Evolutionary conservation across 2,329 filamentous ascomycete genomes (phyloP).

Genomic region (Aureobasidium melanogenum): DNA sequence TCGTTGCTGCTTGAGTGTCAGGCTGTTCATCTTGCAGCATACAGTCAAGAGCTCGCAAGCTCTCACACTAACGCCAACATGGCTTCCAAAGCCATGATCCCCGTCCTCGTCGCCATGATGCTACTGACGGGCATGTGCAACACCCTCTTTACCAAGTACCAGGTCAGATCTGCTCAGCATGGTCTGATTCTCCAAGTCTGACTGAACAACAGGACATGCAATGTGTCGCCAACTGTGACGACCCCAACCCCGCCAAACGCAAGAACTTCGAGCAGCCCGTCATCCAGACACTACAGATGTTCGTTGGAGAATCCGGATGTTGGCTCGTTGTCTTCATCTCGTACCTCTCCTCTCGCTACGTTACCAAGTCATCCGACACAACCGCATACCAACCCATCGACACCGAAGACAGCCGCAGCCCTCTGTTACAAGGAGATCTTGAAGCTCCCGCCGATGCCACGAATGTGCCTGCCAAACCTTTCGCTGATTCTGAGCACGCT

Average conservation of each 20-base stretch:
- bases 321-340: slow-evolving; percentile 79
- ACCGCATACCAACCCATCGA: slow-evolving; percentile 12
- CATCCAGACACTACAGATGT: slow-evolving; percentile 95
- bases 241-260: slow-evolving; percentile 55
- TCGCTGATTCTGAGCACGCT: slow-evolving; percentile 29
- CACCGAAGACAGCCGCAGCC: slow-evolving; percentile 8
- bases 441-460: slow-evolving; percentile 25
- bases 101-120: slow-evolving; percentile 92
- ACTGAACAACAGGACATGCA: slow-evolving; percentile 66
- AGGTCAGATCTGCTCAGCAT: slow-evolving; percentile 46
- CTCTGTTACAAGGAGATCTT: slow-evolving; percentile 3
- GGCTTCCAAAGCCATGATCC: slow-evolving; percentile 63
- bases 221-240: slow-evolving; percentile 85
- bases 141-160: slow-evolving; percentile 92
- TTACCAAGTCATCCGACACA: background rate
- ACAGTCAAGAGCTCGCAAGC: background rate
- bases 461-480: slow-evolving; percentile 43
- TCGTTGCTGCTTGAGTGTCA: background rate
- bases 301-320: slow-evolving; percentile 89
- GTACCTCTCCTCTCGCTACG: slow-evolving; percentile 50
- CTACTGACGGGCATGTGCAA: slow-evolving; percentile 93
- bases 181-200: background rate
- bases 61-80: slow-evolving; percentile 39
- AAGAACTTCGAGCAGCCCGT: slow-evolving; percentile 87
- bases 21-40: background rate